Evolutionary conservation across 192 early-diverging fungal genomes (phyloP), one percentile per base, ranked within the genome.

Genomic region (Umbelopsis isabellina): DNA sequence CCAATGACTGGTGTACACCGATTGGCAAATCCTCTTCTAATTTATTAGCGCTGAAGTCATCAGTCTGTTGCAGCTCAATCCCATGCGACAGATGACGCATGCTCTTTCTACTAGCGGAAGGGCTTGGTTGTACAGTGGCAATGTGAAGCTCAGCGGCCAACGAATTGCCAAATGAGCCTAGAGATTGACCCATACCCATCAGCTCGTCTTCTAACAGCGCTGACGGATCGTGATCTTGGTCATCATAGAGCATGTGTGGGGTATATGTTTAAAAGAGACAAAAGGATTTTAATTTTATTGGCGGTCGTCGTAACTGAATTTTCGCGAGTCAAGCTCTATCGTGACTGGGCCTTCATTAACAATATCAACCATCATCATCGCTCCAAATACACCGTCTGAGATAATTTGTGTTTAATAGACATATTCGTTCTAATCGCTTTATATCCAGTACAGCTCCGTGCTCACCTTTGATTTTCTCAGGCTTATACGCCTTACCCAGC

Each of bases 311-410:
- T 87, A 87, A 20, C 71, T 78, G 64, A 84, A 87, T 67, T 87
- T 87, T 9, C 83, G 70, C 2, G 85, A 87, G 72, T 87, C 85
- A 16, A 87, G 50, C 69, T 87, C 86, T 12, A 87, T 67, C 4
- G 86, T 87, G 18, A 87, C 84, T 13, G 84, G 86, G 18, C 85
- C 92, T 37, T 98, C 95, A 77, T 98, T 98, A 11, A 88, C 84
- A 77, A 96, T 84, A 13, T 83, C 83, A 21, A 98, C 97, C 49
- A 88, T 71, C 97, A 98, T 98, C 97, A 97, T 98, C 6, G 93
- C 97, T 3, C 96, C 95, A 82, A 98, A 98, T 67, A 87, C 84
- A 6, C 96, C 97, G 80, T 89, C 92, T 91, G 66, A 22, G n/a
- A 46, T 20, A 20, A 1, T 16, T 2, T 49, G 4, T 30, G 30